These are phyloP conservation scores for Sorghum bicolor DNA, from an alignment of 176 grass and related monocot genomes.

Conservation along the genomic window DNA sequence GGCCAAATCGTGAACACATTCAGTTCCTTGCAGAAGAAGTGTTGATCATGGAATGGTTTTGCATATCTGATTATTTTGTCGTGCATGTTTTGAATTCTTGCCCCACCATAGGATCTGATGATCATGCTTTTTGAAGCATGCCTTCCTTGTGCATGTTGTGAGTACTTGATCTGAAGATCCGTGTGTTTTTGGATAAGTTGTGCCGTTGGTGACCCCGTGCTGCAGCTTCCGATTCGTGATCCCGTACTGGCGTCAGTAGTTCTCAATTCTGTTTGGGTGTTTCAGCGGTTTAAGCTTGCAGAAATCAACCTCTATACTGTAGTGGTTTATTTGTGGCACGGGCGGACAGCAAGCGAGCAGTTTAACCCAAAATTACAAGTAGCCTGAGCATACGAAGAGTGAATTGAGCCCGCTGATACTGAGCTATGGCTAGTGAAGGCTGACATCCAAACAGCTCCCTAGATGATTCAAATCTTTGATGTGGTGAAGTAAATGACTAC, in stretches of 20 bases:
- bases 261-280: neutral
- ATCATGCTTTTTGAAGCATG: neutral
- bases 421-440: no score
- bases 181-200: neutral
- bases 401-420: no score
- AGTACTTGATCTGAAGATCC: neutral
- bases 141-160: neutral
- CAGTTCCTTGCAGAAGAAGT: constrained; percentile 1
- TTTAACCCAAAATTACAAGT: neutral
- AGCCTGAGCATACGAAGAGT: neutral
- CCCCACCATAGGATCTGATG: neutral
- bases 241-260: neutral
- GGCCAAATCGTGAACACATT: neutral
- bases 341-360: neutral
- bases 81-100: neutral
- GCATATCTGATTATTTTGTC: neutral
- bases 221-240: neutral
- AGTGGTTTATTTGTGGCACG: neutral
- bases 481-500: neutral
- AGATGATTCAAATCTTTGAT: no score
- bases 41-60: neutral
- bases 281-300: neutral
- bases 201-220: neutral
- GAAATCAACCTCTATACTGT: neutral
- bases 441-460: no score